Evolutionary conservation across 306 rosid genomes (phyloP), one percentile per base, ranked within the genome.

Genomic region (Quercus berberidifolia): DNA sequence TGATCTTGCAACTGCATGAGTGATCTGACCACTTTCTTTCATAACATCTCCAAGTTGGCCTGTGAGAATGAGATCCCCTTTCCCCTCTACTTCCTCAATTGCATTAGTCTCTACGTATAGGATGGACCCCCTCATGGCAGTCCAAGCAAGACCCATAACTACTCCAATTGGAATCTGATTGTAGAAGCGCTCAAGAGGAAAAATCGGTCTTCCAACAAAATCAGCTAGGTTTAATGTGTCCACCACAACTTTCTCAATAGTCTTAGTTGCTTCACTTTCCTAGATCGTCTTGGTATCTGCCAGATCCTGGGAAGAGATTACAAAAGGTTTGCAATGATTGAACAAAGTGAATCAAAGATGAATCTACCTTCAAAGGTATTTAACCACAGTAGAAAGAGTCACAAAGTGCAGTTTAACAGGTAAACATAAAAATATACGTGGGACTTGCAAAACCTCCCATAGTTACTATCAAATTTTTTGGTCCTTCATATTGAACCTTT

Each of bases 81-180:
- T 96, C 33, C 96, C 97, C 35, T 96, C 98, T 81, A 88, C 94
- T 89, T 93, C 88, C 81, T 96, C 98, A 77, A 91, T 79, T 54
- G 82, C 76, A 65, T 91, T 88, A 26, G 99, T 96, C 86, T 96
- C 99, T 77, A 96, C 87, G 82, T 96, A 96, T 60, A 96, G 87
- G 1, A 98, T 96, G 74, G 98, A 96, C 55, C 99, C 99, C 20
- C 99, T 98, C 98, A 90, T 93, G 75, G 99, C 90, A 51, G 99
- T 93, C 99, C 98, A 93, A 63, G 99, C 96, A 73, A 96, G 98
- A 81, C 98, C 99, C 98, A 96, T 91, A 43, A 96, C 99, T 28
- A 96, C 99, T 74, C 99, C 99, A 38, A 82, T 63, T 21, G 98
- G 98, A 68, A 94, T 96, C 81, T 80, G 91, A 58, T 89, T 86